A percentile compares a stretch with the other conserved stretches of the same genome.
These are phyloP conservation scores for Juglanconis sp. DNA, from an alignment of 2,329 filamentous ascomycete genomes.

Conservation along the genomic window DNA sequence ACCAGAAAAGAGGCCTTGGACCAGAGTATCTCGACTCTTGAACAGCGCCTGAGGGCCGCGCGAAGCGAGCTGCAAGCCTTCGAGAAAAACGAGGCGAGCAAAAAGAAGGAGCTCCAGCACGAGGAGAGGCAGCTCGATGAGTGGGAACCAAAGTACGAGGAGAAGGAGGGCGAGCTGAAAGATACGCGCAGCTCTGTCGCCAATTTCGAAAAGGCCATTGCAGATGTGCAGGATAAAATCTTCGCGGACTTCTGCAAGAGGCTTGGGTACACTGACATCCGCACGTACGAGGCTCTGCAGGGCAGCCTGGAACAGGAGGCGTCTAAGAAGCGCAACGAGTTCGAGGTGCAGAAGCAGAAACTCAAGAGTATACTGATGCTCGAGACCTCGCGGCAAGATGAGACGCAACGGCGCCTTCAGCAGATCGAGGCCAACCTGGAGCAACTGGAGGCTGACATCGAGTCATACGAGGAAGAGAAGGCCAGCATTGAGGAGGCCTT, in stretches of 20 bases:
- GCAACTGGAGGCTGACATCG: slow-evolving; percentile 66
- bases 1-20: slow-evolving; percentile 78
- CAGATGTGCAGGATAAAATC: slow-evolving; percentile 81
- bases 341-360: slow-evolving; percentile 77
- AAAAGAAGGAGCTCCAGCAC: slow-evolving; percentile 75
- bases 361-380: slow-evolving; percentile 61
- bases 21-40: slow-evolving; percentile 74
- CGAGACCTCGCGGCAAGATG: slow-evolving; percentile 50
- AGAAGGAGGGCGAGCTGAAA: slow-evolving; percentile 68
- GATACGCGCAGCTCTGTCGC: slow-evolving; percentile 48
- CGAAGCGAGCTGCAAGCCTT: slow-evolving; percentile 75
- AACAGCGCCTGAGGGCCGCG: slow-evolving; percentile 68
- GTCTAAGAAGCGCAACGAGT: slow-evolving; percentile 80
- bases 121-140: slow-evolving; percentile 71
- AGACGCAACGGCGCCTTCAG: slow-evolving; percentile 66
- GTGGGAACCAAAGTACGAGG: slow-evolving; percentile 71
- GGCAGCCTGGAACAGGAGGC: slow-evolving; percentile 89
- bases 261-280: slow-evolving; percentile 83
- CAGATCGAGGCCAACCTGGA: slow-evolving; percentile 64
- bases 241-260: slow-evolving; percentile 83
- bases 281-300: slow-evolving; percentile 90
- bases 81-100: slow-evolving; percentile 79
- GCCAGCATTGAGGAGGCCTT: slow-evolving; percentile 70
- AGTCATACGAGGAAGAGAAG: slow-evolving; percentile 69
- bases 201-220: slow-evolving; percentile 61